Evolutionary conservation across 805 yeast genomes (phyloP), one percentile per base, ranked within the genome.

Genomic region (Ogataea degrootiae): DNA sequence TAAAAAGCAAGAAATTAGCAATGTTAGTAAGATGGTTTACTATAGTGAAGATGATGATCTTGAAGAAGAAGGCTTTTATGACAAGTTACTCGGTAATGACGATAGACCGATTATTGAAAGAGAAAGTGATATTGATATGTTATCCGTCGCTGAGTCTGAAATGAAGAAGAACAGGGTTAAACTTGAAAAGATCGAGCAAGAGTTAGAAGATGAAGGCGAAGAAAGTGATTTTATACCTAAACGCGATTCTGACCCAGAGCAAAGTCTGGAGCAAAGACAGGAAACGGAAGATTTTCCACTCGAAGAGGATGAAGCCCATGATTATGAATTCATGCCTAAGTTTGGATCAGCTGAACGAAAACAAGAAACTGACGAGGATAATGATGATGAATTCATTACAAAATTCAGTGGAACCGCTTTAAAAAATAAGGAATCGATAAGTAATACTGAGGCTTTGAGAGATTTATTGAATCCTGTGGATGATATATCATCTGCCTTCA

Each of bases 361-460:
- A 11, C 56, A 54, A 17, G 61, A 54, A 31, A 53, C 45, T n/a
- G 62, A 60, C 15, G 54, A 56, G 17, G 61, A 60, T n/a, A 58
- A 56, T 7, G 67, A 61, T 16, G 76, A 73, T 3, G 81, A 79
- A 48, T 78, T 77, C 53, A 66, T 80, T 38, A 87, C 87, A 9
- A 70, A 73, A 0, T 82, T 81, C 58, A 80, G 79, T 1, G 48
- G 58, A 4, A 40, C 55, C 5, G 46, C 52, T 11, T 45, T 47
- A 1, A 52, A 34, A 6, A 44, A 53, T 3, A 54, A 52, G 17
- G 68, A 66, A 33, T 59, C 70, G 0, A 60, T 61, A 2, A 69
- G 74, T 45, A 74, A 73, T 46, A 83, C 90, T 0, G 91, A 85
- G 53, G 73, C 76, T 0, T 72, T 86, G 43, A 77, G 92, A 61